phyloP scores from a whole-genome alignment of 2,329 filamentous ascomycete species.

The Arachnomyces sp. region DNA sequence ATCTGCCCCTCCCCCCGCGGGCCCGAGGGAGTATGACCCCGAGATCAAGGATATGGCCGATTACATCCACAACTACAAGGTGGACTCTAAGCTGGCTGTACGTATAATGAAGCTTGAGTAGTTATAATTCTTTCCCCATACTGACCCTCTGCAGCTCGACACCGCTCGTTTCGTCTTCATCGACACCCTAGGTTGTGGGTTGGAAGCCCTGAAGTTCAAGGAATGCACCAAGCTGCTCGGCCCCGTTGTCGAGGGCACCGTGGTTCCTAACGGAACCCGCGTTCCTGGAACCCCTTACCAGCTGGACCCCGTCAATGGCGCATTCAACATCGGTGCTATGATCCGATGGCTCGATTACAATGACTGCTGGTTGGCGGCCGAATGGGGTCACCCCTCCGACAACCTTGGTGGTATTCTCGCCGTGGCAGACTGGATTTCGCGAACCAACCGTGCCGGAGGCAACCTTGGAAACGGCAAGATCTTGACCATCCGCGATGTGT shows the following conservation, averaged over 20 bases:
- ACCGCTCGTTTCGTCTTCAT: conserved; percentile 95
- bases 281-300: conserved; percentile 89
- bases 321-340: conserved; percentile 98
- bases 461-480: conserved; percentile 63
- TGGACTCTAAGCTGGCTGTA: conserved; percentile 88
- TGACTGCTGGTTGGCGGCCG: conserved; percentile 97
- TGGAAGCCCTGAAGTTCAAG: conserved; percentile 90
- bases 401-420: conserved; percentile 95
- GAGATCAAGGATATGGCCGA: conserved; percentile 92
- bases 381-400: conserved; percentile 98
- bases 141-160: conserved; percentile 58
- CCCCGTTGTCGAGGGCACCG: conserved; percentile 79
- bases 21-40: conserved; percentile 62
- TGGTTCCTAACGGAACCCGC: conserved; percentile 83
- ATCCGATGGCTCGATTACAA: conserved; percentile 99
- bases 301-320: conserved; percentile 88
- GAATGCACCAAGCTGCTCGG: conserved; percentile 93
- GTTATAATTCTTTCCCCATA: neutral
- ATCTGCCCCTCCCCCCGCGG: conserved; percentile 26
- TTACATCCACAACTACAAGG: conserved; percentile 87
- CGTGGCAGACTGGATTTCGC: conserved; percentile 93
- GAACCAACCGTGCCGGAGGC: conserved; percentile 82
- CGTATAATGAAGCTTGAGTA: conserved; percentile 29
- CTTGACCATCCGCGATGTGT: conserved; percentile 79
- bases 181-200: conserved; percentile 91